Evolutionary conservation across 2,329 filamentous ascomycete species (phyloP), one percentile per base, ranked within the genome.

Genomic region (Aspergillus sp.): DNA sequence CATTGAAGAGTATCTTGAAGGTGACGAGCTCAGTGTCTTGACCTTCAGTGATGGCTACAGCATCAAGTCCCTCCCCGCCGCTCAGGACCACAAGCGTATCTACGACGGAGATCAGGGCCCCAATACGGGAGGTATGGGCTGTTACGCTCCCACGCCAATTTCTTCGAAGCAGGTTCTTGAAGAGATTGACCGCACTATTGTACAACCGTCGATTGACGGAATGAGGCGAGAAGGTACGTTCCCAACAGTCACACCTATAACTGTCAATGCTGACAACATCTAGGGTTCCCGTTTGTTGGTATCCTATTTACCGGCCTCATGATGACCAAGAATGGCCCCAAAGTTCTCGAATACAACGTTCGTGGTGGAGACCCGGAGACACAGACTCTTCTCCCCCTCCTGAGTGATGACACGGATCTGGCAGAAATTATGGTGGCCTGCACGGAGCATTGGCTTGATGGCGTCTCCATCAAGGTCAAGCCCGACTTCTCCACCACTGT

Each of bases 121-220:
- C 38, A 98, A 98, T 78, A 98, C 95, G 2, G 95, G 93, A 58
- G 95, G 95, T 41, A 98, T 98, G 95, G 95, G 95, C 51, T 96
- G 92, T 71, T 98, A 98, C 75, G 92, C 93, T 15, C 90, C 90
- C n/a, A 96, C 93, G 1, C 89, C 85, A 62, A 88, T 93, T 66
- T 87, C 89, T 30, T 89, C 88, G 0, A 84, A 86, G 51, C 85
- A 88, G 60, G 81, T 96, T n/a, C 83, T 95, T 17, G 88, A 88
- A 17, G 82, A 87, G 59, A 86, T 99, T 60, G 89, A 97, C 71
- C 81, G 82, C 55, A 89, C 89, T 34, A 89, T 97, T 54, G 83
- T 98, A n/a, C 86, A 92, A 72, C 93, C 93, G 6, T 97, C 93
- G 2, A 85, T 98, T 59, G 85, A 91, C 58, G 93, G 92, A 57